Evolutionary conservation across 208 protist genomes (phyloP).

Genomic region (Trypanosoma lewisi): DNA sequence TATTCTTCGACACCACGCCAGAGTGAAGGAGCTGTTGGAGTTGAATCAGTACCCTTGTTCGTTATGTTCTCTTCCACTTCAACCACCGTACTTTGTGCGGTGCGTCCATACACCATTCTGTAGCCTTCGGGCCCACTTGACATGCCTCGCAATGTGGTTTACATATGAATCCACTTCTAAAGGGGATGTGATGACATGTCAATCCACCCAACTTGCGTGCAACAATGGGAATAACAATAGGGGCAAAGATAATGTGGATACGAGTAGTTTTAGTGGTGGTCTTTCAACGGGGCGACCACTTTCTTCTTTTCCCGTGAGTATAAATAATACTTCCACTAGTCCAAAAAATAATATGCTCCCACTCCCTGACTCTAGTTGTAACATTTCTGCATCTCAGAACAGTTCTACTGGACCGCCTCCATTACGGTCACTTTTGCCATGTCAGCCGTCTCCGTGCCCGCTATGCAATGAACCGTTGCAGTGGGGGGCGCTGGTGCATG

Average conservation of each 20-base stretch:
- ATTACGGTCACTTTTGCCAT: slow-evolving; percentile 14
- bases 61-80: slow-evolving; percentile 70
- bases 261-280: not conserved
- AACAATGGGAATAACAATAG: slow-evolving; percentile 1
- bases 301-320: not conserved
- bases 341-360: not conserved
- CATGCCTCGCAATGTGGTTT: slow-evolving; percentile 80
- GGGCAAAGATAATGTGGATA: not conserved
- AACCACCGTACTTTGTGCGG: slow-evolving; percentile 49
- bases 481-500: slow-evolving; percentile 59
- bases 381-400: not conserved
- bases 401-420: not conserved
- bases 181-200: not conserved
- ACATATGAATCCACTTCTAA: slow-evolving; percentile 19
- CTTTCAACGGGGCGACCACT: not conserved
- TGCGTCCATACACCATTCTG: slow-evolving; percentile 71
- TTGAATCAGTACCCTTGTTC: slow-evolving; percentile 55
- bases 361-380: not conserved
- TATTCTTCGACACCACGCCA: slow-evolving; percentile 43
- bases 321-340: not conserved
- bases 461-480: slow-evolving; percentile 64
- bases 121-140: slow-evolving; percentile 51
- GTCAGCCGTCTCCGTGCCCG: slow-evolving; percentile 48
- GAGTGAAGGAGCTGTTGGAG: slow-evolving; percentile 38
- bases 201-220: not conserved